phyloP scores from a whole-genome alignment of 805 yeast species.

The Schwanniomyces polymorphus region DNA sequence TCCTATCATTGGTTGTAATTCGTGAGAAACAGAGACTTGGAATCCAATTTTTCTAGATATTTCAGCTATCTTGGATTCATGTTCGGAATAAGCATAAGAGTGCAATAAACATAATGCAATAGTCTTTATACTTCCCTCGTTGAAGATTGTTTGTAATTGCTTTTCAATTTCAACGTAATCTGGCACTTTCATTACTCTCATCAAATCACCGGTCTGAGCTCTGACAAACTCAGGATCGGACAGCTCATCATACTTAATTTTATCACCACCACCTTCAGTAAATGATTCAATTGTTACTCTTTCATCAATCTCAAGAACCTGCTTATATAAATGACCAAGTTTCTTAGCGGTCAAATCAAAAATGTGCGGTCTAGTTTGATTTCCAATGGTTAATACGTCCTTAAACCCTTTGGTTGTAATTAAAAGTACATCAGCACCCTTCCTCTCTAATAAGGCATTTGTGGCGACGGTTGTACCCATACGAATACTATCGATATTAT shows the following conservation, averaged over 20 bases:
- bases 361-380: constrained; percentile 84
- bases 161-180: constrained; percentile 17
- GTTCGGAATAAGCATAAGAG: constrained; percentile 33
- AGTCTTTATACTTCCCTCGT: constrained; percentile 16
- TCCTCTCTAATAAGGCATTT: constrained; percentile 85
- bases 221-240: constrained; percentile 28
- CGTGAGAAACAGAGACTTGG: constrained; percentile 33
- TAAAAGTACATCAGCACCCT: constrained; percentile 82
- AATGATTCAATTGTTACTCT: constrained; percentile 74
- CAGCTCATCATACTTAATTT: constrained; percentile 8
- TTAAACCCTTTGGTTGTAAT: constrained; percentile 83
- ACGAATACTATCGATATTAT: constrained; percentile 62
- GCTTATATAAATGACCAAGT: constrained; percentile 66
- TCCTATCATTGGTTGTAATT: constrained; percentile 37
- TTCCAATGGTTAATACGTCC: constrained; percentile 79
- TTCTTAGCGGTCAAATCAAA: constrained; percentile 75
- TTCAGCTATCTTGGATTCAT: constrained; percentile 27
- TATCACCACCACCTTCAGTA: constrained; percentile 61
- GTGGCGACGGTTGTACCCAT: constrained; percentile 96
- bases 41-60: constrained; percentile 33
- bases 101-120: constrained; percentile 35
- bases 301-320: constrained; percentile 82
- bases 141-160: constrained; percentile 20
- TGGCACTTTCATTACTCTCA: constrained; percentile 25
- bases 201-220: constrained; percentile 24